Evolutionary conservation across 2,329 filamentous ascomycete genomes (phyloP).

Genomic region (Davidsoniella virescens): DNA sequence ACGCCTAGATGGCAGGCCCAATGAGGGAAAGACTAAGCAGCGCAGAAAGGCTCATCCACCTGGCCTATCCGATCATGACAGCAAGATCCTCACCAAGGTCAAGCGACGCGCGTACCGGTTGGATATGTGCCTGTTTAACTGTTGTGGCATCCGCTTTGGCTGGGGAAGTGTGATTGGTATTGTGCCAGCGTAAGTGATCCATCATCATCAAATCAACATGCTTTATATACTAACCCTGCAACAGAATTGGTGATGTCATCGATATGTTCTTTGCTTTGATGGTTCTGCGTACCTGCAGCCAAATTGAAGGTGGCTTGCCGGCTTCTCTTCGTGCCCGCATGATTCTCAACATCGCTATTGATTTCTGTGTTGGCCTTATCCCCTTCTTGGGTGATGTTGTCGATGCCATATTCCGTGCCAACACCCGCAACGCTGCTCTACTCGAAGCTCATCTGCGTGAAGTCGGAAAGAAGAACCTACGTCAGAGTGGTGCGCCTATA

Average conservation of each 20-base stretch:
- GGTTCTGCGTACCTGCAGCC: slow-evolving; percentile 55
- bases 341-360: slow-evolving; percentile 62
- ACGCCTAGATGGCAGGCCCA: slow-evolving; percentile 45
- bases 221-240: not conserved
- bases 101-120: slow-evolving; percentile 73
- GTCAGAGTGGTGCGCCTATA: slow-evolving; percentile 28
- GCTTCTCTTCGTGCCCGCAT: slow-evolving; percentile 46
- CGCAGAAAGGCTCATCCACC: slow-evolving; percentile 69
- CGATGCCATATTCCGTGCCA: slow-evolving; percentile 58
- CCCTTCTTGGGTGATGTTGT: slow-evolving; percentile 62
- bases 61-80: slow-evolving; percentile 71
- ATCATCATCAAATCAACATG: not conserved
- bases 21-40: slow-evolving; percentile 55
- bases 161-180: slow-evolving; percentile 79
- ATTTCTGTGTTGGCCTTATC: slow-evolving; percentile 58
- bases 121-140: slow-evolving; percentile 70
- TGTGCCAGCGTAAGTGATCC: slow-evolving; percentile 53
- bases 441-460: slow-evolving; percentile 52
- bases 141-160: slow-evolving; percentile 69
- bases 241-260: slow-evolving; percentile 55
- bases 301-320: slow-evolving; percentile 64
- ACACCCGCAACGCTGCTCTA: slow-evolving; percentile 58
- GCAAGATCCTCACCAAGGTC: slow-evolving; percentile 65
- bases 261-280: slow-evolving; percentile 61
- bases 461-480: slow-evolving; percentile 44